Evolutionary conservation across 2,329 filamentous ascomycete genomes (phyloP).

Genomic region (Trichophyton mentagrophytes): DNA sequence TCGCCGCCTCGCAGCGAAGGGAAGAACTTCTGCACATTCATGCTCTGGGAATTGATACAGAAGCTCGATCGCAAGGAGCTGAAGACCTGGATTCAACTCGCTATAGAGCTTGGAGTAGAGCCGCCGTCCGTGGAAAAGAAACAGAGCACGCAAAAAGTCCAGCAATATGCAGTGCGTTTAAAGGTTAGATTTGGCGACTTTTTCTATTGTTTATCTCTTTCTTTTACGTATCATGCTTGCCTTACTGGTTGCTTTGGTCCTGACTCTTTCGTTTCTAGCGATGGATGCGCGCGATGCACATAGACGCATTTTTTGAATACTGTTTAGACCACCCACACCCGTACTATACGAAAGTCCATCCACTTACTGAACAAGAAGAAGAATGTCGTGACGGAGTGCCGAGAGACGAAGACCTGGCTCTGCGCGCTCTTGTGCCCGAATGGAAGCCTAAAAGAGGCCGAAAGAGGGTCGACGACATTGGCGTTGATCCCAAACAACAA

Average conservation of each 20-base stretch:
- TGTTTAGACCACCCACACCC: conserved; percentile 62
- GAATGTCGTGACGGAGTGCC: conserved; percentile 67
- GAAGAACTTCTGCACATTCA: conserved; percentile 69
- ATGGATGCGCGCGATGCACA: conserved; percentile 95
- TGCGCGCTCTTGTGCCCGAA: conserved; percentile 71
- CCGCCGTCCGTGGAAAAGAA: conserved; percentile 69
- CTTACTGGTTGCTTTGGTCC: neutral
- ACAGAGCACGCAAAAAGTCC: conserved; percentile 83
- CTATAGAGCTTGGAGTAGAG: conserved; percentile 76
- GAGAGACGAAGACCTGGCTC: conserved; percentile 75
- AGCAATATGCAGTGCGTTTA: conserved; percentile 82
- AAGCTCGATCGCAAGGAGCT: conserved; percentile 71
- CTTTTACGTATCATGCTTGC: conserved; percentile 8
- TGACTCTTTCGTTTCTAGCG: conserved; percentile 39
- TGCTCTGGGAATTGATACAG: conserved; percentile 63
- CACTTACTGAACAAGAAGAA: conserved; percentile 48
- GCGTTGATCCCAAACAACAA: conserved; percentile 41
- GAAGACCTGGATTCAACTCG: conserved; percentile 85
- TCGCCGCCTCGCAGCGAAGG: conserved; percentile 75
- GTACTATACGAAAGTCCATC: conserved; percentile 68
- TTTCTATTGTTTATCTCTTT: conserved; percentile 5
- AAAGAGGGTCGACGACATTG: conserved; percentile 49
- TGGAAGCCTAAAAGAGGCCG: conserved; percentile 49
- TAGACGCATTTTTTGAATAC: conserved; percentile 90
- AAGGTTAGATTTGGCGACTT: conserved; percentile 47